Percentiles rank a stretch among this genome's conserved stretches.
Evolutionary conservation across 1,139 yeast species (phyloP).

Genomic region (Fermentozyma sake): DNA sequence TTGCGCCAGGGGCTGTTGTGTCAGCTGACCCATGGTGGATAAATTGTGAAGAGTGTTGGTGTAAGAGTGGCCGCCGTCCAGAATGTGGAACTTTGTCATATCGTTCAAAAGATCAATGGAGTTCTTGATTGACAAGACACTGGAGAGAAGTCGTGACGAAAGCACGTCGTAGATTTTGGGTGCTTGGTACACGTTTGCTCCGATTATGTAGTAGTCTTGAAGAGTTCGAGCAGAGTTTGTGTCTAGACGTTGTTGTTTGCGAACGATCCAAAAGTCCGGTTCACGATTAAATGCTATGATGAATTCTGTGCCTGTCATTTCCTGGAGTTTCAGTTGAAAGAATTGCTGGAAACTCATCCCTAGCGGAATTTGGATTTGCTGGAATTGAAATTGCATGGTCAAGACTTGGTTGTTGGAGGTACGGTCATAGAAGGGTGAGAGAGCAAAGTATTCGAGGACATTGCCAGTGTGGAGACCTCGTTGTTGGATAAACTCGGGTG

Average conservation of each 20-base stretch:
- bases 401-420: slow-evolving; percentile 91
- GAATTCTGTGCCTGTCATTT: slow-evolving; percentile 85
- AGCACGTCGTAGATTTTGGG: slow-evolving; percentile 50
- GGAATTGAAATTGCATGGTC: slow-evolving; percentile 92
- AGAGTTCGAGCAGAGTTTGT: slow-evolving; percentile 50
- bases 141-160: slow-evolving; percentile 34
- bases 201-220: slow-evolving; percentile 78
- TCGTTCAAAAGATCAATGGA: slow-evolving; percentile 31
- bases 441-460: slow-evolving; percentile 87
- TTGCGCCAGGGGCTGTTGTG: slow-evolving; percentile 1
- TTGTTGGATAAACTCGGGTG: slow-evolving; percentile 94
- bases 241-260: slow-evolving; percentile 68
- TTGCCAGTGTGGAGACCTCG: slow-evolving; percentile 83
- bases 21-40: slow-evolving; percentile 5
- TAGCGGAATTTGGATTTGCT: slow-evolving; percentile 45
- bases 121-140: slow-evolving; percentile 33
- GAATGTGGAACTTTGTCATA: slow-evolving; percentile 31
- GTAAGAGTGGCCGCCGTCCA: slow-evolving; percentile 37
- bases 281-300: slow-evolving; percentile 70
- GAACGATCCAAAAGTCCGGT: slow-evolving; percentile 88
- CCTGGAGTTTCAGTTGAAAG: slow-evolving; percentile 55
- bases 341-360: slow-evolving; percentile 22
- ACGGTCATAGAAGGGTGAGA: slow-evolving; percentile 92
- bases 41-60: slow-evolving; percentile 6
- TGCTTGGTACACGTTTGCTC: slow-evolving; percentile 90